Base-by-base conservation (phyloP, 768 basidiomycete species). In the Naganishia friedmannii region DNA sequence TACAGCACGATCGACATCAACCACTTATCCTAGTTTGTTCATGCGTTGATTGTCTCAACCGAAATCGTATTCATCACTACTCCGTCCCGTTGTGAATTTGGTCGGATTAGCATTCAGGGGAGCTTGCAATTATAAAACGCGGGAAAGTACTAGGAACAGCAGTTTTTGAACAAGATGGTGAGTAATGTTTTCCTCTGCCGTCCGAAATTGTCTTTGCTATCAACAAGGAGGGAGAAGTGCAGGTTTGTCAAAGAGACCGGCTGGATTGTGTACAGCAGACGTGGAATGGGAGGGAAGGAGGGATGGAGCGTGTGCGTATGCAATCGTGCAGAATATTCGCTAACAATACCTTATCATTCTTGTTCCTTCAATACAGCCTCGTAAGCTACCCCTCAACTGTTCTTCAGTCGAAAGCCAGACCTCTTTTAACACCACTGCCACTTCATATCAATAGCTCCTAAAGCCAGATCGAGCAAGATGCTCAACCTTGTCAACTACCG, bases 401-500 rank as follows among this genome's bases (percentile, higher is more conserved):
- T 58, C 17, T 42, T 58, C 17, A 23, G 4, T 23, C 34, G 32
- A 23, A 42, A 21, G 23, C 12, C 34, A 21, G 5, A 9, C 57
- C 21, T 4, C 23, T 17, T 39, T 7, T 34, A 8, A 31, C n/a
- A 21, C 32, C 51, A 19, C 10, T 45, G 23, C 19, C 34, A 42
- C 42, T 31, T 19, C 28, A 29, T 21, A 51, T n/a, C n/a, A 21
- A 31, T 57, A 79, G 78, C 93, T 74, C 93, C 93, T 71, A 96
- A 96, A 82, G 92, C 93, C 54, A 94, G 95, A 85, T 93, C 93
- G 80, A 93, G 94, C 81, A 93, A 94, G 86, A 96, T 99, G 93
- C 89, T 95, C 81, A 83, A 89, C 81, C 89, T 98, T 84, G 88
- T 99, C 85, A 93, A 98, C 84, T 97, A 95, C 91, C 86, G 95